A percentile compares a stretch with the other conserved stretches of the same genome.
Conservation (phyloP, 352 stramenopile species). For the Globisporangium nodosum region DNA sequence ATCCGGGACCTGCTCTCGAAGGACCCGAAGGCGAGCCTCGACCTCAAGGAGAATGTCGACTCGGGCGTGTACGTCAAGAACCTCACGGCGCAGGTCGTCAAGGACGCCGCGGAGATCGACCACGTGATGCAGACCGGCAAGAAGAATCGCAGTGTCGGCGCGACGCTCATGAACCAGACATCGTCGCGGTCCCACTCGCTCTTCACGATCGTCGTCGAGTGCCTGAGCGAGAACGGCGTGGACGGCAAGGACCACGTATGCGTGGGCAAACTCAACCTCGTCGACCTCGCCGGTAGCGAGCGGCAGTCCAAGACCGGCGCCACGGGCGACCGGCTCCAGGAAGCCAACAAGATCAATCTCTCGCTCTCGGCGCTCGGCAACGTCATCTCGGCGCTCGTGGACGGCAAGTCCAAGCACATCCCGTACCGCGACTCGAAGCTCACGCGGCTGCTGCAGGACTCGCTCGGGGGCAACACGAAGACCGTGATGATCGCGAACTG, state of each 20-base stretch:
- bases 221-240: constrained; percentile 51
- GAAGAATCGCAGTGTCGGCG: constrained; percentile 92
- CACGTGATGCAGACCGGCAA: constrained; percentile 92
- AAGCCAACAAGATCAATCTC: constrained; percentile 77
- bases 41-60: constrained; percentile 90
- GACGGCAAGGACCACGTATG: constrained; percentile 91
- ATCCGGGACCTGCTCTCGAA: constrained; percentile 93
- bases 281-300: constrained; percentile 72
- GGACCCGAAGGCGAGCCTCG: constrained; percentile 66
- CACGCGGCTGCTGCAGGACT: constrained; percentile 87
- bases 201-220: constrained; percentile 96
- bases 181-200: constrained; percentile 97
- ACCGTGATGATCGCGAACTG: constrained; percentile 98
- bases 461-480: constrained; percentile 92
- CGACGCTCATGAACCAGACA: constrained; percentile 97
- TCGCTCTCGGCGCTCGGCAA: constrained; percentile 71
- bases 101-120: constrained; percentile 88
- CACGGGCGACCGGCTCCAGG: constrained; percentile 61
- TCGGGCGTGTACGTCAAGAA: constrained; percentile 91
- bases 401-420: constrained; percentile 45
- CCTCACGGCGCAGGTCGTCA: constrained; percentile 85
- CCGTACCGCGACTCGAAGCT: constrained; percentile 90
- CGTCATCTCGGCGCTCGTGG: constrained; percentile 84
- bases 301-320: constrained; percentile 71
- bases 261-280: constrained; percentile 96